phyloP scores from a whole-genome alignment of 352 stramenopile species.

The Albugo candida region DNA sequence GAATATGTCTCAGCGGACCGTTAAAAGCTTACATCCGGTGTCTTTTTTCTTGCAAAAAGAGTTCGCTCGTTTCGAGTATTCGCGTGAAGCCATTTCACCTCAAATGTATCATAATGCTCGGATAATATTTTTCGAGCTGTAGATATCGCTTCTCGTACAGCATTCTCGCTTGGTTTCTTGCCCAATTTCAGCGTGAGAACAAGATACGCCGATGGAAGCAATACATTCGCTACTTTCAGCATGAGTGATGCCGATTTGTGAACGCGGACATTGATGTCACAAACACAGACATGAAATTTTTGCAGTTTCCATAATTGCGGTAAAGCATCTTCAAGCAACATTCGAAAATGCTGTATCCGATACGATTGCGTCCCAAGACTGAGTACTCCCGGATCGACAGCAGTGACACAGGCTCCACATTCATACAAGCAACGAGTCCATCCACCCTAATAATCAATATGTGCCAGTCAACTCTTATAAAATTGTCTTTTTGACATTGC shows the following conservation, averaged over 20 bases:
- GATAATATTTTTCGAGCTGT: conserved; percentile 3
- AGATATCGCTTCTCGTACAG: conserved; percentile 8
- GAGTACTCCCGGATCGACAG: conserved; percentile 28
- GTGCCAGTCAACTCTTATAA: neutral
- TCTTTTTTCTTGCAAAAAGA: conserved; percentile 14
- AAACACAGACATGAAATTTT: conserved; percentile 24
- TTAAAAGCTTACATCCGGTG: neutral
- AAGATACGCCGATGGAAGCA: conserved; percentile 9
- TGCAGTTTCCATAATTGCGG: conserved; percentile 10
- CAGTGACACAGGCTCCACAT: conserved; percentile 22
- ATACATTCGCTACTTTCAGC: conserved; percentile 6
- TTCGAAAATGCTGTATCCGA: conserved; percentile 20
- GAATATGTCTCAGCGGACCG: neutral
- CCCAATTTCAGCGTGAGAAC: conserved; percentile 23
- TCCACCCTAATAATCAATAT: conserved; percentile 10
- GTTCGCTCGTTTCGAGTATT: conserved; percentile 28
- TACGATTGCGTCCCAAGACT: conserved; percentile 12
- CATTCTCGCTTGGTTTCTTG: conserved; percentile 12
- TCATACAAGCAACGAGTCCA: conserved; percentile 30
- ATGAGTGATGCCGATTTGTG: conserved; percentile 15
- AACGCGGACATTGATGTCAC: conserved; percentile 22
- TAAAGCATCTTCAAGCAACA: conserved; percentile 20
- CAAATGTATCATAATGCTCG: conserved; percentile 8
- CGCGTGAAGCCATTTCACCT: conserved; percentile 16
- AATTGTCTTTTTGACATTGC: neutral